Evolutionary conservation across 139 green algal genomes (phyloP).

Genomic region (Chlamydomonas asymmetrica): DNA sequence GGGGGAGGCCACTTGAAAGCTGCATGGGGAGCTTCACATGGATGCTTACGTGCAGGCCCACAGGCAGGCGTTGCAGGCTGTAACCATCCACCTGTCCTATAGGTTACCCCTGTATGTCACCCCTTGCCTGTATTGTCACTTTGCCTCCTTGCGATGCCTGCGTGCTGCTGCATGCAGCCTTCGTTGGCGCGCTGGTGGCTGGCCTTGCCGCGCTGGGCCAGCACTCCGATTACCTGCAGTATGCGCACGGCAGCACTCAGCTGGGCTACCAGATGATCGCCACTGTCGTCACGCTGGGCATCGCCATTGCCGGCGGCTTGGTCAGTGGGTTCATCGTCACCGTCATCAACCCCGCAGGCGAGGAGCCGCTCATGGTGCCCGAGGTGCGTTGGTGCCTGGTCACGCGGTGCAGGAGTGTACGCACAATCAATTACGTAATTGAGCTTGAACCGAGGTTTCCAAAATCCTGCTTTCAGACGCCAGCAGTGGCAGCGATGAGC

Average conservation of each 20-base stretch:
- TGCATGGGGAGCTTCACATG: too few relatives aligned
- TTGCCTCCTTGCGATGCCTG: slow-evolving; percentile 5
- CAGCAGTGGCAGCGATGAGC: too few relatives aligned
- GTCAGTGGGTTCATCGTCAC: slow-evolving; percentile 22
- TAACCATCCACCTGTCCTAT: too few relatives aligned
- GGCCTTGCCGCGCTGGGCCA: slow-evolving; percentile 21
- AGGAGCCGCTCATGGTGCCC: neutral
- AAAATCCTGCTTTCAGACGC: too few relatives aligned
- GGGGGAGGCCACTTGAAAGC: too few relatives aligned
- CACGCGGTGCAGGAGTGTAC: too few relatives aligned
- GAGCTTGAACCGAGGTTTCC: too few relatives aligned
- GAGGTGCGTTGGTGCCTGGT: slow-evolving; percentile 5
- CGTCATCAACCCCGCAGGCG: neutral
- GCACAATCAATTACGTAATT: too few relatives aligned
- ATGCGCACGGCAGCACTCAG: neutral
- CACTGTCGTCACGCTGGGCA: slow-evolving; percentile 28
- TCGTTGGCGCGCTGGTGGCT: slow-evolving; percentile 23
- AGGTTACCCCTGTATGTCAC: too few relatives aligned
- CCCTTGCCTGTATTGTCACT: slow-evolving; percentile 26
- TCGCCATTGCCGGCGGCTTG: slow-evolving; percentile 30
- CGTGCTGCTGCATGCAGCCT: slow-evolving; percentile 24
- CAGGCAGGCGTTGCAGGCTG: too few relatives aligned
- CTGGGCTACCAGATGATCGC: slow-evolving; percentile 31
- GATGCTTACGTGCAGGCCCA: too few relatives aligned
- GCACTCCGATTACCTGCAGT: slow-evolving; percentile 1